Percentiles rank a stretch among this genome's conserved stretches.
phyloP scores from a whole-genome alignment of 352 stramenopile genomes.

The Globisporangium spinosum region DNA sequence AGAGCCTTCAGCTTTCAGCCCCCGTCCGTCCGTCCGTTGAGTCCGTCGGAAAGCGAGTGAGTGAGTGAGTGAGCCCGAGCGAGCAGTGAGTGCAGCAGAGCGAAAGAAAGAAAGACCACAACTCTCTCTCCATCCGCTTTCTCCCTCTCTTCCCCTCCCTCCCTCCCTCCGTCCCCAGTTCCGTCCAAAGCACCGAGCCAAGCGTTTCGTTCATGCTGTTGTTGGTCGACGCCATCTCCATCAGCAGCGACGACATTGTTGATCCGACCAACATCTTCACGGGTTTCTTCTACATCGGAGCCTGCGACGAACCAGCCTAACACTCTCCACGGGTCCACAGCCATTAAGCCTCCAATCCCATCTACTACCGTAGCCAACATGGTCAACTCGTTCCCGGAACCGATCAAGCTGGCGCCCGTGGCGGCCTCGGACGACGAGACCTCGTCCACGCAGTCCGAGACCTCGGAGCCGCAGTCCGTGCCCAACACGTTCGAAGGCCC shows the following conservation, averaged over 20 bases:
- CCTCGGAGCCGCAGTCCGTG: conserved; percentile 41
- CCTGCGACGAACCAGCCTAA: conserved; percentile 88
- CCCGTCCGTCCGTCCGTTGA: neutral
- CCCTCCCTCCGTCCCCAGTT: conserved; percentile 6
- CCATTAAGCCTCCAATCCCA: conserved; percentile 13
- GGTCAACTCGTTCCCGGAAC: conserved; percentile 59
- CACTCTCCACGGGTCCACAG: conserved; percentile 25
- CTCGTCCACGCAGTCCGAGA: conserved; percentile 63
- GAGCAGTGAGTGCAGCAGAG: conserved; percentile 13
- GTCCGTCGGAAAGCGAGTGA: conserved; percentile 1
- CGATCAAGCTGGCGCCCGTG: conserved; percentile 50
- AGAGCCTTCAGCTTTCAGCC: neutral
- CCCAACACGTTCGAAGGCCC: conserved; percentile 96
- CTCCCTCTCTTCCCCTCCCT: neutral
- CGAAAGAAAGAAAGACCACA: conserved; percentile 21
- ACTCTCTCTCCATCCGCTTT: conserved; percentile 8
- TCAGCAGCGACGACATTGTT: conserved; percentile 84
- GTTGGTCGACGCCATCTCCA: conserved; percentile 67
- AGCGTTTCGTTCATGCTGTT: conserved; percentile 70
- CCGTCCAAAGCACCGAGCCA: neutral
- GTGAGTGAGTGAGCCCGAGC: conserved; percentile 14
- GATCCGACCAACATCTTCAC: conserved; percentile 86
- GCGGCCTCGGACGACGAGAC: conserved; percentile 59
- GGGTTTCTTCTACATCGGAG: conserved; percentile 89
- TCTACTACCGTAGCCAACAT: conserved; percentile 20